Evolutionary conservation across 768 basidiomycete genomes (phyloP), one percentile per base, ranked within the genome.

Genomic region (Tulasnella sp.): DNA sequence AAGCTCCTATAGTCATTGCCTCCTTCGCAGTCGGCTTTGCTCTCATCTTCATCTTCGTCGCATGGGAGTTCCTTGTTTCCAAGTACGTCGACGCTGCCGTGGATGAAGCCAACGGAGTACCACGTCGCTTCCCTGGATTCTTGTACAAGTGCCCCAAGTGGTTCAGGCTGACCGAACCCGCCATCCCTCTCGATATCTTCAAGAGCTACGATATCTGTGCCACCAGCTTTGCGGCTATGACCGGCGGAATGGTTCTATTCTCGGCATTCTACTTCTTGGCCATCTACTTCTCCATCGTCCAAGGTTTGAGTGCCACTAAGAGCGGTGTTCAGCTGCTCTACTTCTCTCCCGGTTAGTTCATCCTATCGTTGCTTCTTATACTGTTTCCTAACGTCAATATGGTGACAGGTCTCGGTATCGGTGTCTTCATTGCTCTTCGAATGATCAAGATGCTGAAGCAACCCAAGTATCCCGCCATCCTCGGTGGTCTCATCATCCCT

Each of bases 241-340:
- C 86, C 15, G 83, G 83, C 1, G 88, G 88, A 10, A 86, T 89
- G 81, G 84, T 89, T 78, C 86, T 86, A 84, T 74, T 82, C 72
- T 81, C 87, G 73, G 86, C 86, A 84, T 88, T 89, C 82, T 89
- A 89, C 81, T 88, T 89, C 79, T 84, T 89, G 61, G 84, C 88
- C 0, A 87, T 88, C 73, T 89, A 89, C 82, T 85, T 87, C 82
- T 85, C 85, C 29, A 81, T 82, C 81, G 88, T 87, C n/a, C 82
- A 82, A 37, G 86, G 86, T 7, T 81, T 84, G 40, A 82, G 85
- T 16, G 81, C 87, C n/a, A 81, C 83, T 26, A 81, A 84, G 67
- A 84, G 87, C 29, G 88, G 88, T 44, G 82, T 85, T 37, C 88
- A 89, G 80, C 79, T 89, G n/a, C 81, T 89, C n/a, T 88, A 86